A percentile compares a stretch with the other conserved stretches of the same genome.
Conservation (phyloP, 2,329 filamentous ascomycete genomes). For the Chrysosporium queenslandicum region DNA sequence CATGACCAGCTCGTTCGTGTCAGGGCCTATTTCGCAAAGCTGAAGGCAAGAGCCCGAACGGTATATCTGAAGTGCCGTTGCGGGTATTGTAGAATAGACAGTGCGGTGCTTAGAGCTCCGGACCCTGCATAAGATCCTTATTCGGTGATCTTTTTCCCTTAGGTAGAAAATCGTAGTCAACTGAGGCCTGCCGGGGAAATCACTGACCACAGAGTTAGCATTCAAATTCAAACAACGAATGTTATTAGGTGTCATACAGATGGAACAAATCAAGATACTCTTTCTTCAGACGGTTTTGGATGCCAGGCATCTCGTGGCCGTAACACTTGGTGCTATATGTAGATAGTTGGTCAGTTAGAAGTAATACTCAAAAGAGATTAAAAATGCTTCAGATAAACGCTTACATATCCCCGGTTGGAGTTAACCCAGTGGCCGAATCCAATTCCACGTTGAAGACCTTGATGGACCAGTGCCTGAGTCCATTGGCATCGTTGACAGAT, state of each 20-base stretch:
- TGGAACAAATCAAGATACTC: slow-evolving; percentile 33
- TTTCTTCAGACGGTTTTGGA: slow-evolving; percentile 27
- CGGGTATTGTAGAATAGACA: slow-evolving; percentile 40
- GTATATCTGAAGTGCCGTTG: slow-evolving; percentile 38
- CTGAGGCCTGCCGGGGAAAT: slow-evolving; percentile 39
- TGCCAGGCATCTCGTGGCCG: slow-evolving; percentile 23
- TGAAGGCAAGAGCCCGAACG: slow-evolving; percentile 32
- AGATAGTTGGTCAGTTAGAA: background rate
- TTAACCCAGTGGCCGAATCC: slow-evolving; percentile 24
- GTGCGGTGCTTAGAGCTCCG: slow-evolving; percentile 35
- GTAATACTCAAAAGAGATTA: background rate
- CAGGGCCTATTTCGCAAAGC: slow-evolving; percentile 29
- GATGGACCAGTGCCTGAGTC: slow-evolving; percentile 33
- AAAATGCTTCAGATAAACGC: slow-evolving; percentile 1
- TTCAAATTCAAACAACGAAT: background rate
- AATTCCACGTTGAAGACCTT: slow-evolving; percentile 28
- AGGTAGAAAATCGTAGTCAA: slow-evolving; percentile 44
- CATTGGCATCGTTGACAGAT: background rate
- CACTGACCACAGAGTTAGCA: slow-evolving; percentile 25
- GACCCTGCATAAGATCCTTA: slow-evolving; percentile 45
- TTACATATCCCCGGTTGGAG: slow-evolving; percentile 26
- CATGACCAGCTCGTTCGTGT: slow-evolving; percentile 34
- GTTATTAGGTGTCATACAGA: slow-evolving; percentile 25
- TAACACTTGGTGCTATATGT: slow-evolving; percentile 29
- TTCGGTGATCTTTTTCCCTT: slow-evolving; percentile 42